phyloP scores from a whole-genome alignment of 495 filamentous ascomycete genomes.

The Hypoxylon cercidicola region DNA sequence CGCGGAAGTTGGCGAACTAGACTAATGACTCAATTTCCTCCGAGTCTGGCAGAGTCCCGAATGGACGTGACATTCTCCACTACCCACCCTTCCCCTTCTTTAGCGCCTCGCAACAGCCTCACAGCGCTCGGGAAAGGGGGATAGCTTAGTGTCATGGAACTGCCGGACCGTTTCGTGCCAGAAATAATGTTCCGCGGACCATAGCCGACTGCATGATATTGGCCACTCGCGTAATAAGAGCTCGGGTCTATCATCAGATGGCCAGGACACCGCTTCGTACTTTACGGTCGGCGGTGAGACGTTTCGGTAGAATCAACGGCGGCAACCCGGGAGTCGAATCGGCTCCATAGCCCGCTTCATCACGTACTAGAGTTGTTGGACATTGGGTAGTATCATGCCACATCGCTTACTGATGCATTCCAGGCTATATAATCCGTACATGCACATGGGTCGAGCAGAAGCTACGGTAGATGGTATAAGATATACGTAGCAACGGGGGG shows the following conservation, averaged over 20 bases:
- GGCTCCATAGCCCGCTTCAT: conserved; percentile 31
- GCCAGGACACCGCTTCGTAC: conserved; percentile 3
- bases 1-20: conserved; percentile 31
- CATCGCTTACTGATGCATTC: background rate
- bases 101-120: conserved; percentile 43
- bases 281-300: conserved; percentile 37
- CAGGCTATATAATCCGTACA: too few species aligned
- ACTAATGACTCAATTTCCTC: conserved; percentile 40
- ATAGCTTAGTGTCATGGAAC: conserved; percentile 11
- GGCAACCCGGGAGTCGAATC: conserved; percentile 32
- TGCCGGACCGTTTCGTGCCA: conserved; percentile 37
- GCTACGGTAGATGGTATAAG: background rate
- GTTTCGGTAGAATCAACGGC: conserved; percentile 34
- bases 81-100: conserved; percentile 34
- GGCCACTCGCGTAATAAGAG: conserved; percentile 14
- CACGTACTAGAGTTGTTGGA: background rate
- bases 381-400: background rate
- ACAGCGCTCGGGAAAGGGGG: conserved; percentile 26
- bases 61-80: conserved; percentile 32
- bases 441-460: background rate
- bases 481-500: too few species aligned
- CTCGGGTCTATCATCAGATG: conserved; percentile 29
- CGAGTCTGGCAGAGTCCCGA: conserved; percentile 45
- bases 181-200: conserved; percentile 25
- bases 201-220: conserved; percentile 23